Percentiles rank a stretch among this genome's conserved stretches.
Evolutionary conservation across 257 asterid genomes (phyloP).

Genomic region (Solanum rostratum): DNA sequence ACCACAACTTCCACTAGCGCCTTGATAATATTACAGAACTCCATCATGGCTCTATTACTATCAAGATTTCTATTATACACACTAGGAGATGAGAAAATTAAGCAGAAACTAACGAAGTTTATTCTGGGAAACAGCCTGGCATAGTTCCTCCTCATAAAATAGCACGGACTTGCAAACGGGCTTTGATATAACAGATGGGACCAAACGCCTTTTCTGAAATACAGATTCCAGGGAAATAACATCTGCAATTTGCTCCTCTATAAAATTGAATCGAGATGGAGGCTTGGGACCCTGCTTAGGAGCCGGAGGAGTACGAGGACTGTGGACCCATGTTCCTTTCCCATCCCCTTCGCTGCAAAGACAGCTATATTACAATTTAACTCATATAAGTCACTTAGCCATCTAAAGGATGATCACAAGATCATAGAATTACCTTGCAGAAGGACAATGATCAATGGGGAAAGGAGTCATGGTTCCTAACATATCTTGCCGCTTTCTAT

Average conservation of each 20-base stretch:
- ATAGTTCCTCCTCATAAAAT: constrained; percentile 83
- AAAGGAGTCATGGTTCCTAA: constrained; percentile 72
- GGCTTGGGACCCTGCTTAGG: constrained; percentile 89
- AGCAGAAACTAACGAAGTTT: constrained; percentile 51
- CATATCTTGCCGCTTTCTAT: constrained; percentile 83
- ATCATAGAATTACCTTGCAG: constrained; percentile 31
- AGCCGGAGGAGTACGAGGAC: constrained; percentile 90
- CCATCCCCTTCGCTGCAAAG: constrained; percentile 53
- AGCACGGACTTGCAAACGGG: constrained; percentile 71
- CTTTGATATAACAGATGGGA: constrained; percentile 58
- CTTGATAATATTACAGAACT: constrained; percentile 23
- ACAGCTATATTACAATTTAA: not conserved
- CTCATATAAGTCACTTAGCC: not conserved
- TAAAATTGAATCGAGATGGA: constrained; percentile 59
- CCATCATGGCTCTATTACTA: constrained; percentile 2
- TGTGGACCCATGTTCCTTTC: constrained; percentile 21
- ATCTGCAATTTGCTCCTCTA: constrained; percentile 79
- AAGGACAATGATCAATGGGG: constrained; percentile 83
- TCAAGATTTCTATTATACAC: not conserved
- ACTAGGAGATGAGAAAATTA: constrained; percentile 1
- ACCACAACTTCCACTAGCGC: constrained; percentile 8
- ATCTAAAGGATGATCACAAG: not conserved
- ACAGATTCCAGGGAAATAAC: constrained; percentile 74
- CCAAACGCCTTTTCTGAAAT: constrained; percentile 47
- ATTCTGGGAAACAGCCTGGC: constrained; percentile 97